Base-by-base conservation (phyloP, 2,329 filamentous ascomycete genomes). In the Sporothrix luriei region DNA sequence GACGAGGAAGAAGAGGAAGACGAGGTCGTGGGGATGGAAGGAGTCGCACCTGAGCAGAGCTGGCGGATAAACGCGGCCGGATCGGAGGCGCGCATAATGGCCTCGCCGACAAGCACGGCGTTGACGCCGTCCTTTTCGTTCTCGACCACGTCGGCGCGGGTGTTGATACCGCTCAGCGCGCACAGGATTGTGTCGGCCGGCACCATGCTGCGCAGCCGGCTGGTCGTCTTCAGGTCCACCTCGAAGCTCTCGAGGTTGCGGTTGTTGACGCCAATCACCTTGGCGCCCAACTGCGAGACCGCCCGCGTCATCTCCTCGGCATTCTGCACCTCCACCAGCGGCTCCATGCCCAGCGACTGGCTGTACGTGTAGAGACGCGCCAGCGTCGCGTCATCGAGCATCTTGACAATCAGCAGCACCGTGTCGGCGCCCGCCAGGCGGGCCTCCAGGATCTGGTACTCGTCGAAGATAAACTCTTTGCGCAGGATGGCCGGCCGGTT, bases 221-320 rank as follows among this genome's bases (percentile, higher is more conserved):
- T 93, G 1, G 94, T 97, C 0, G 94, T 99, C 72, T 91, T 89
- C 73, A 99, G 87, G 78, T 99, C 96, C 24, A 99, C 95, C 77
- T 98, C 94, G 75, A 99, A 99, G 76, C 90, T 98, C 74, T 94
- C 94, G 14, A 99, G 84, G 76, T 99, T 97, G 69, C 95, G 90
- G 82, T 99, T 99, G 82, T 99, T 99, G 75, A 99, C 95, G 33
- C 95, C 95, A 75, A 99, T 97, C 49, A 93, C 94, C 79, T 94
- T 91, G 26, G 95, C 87, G 13, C 94, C 95, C 26, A 99, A 85
- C 70, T 91, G 84, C 69, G 91, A 87, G 59, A 97, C 88, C 9
- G 96, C 95, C 69, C 89, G 89, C 51, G 90, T 85, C 92, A 97
- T 99, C 80, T 99, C 95, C 65, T 95, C 92, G 0, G 90, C 88